A percentile compares a stretch with the other conserved stretches of the same genome.
Conservation (phyloP, 139 green algal species). For the Micractinium conductrix region DNA sequence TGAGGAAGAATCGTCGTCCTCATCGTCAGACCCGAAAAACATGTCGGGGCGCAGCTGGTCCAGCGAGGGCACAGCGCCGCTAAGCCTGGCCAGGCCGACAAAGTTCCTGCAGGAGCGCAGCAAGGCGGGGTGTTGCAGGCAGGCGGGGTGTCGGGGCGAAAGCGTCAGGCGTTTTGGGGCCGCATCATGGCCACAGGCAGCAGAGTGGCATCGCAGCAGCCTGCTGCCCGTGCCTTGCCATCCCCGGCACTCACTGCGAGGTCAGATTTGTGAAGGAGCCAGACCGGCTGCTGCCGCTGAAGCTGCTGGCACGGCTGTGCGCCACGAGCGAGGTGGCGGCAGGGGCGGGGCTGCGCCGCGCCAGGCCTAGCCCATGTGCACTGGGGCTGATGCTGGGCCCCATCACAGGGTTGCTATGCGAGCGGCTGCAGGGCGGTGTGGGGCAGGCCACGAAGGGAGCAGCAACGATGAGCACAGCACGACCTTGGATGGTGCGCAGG, state of each 20-base stretch:
- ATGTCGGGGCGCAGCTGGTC: slow-evolving; percentile 34
- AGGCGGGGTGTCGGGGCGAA: too few species aligned
- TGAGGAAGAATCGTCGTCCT: slow-evolving; percentile 23
- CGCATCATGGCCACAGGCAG: too few species aligned
- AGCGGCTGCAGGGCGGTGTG: neutral
- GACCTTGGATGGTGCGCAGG: too few species aligned
- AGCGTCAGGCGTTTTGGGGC: too few species aligned
- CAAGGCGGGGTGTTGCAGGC: neutral
- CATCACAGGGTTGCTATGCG: neutral
- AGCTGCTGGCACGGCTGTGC: slow-evolving; percentile 22
- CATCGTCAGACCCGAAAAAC: slow-evolving; percentile 30
- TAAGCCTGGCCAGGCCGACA: slow-evolving; percentile 16
- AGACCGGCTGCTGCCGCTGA: slow-evolving; percentile 33
- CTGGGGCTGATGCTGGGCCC: slow-evolving; percentile 16
- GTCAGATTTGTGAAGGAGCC: slow-evolving; percentile 20
- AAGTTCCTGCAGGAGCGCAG: neutral
- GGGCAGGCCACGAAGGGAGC: neutral
- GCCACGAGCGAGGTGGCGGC: neutral
- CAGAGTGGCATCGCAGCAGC: too few species aligned
- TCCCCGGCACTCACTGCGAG: neutral
- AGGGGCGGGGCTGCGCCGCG: slow-evolving; percentile 8
- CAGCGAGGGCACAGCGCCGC: slow-evolving; percentile 24
- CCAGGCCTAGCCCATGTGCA: slow-evolving; percentile 7
- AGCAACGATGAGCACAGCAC: too few species aligned
- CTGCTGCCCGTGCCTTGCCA: too few species aligned